Percentiles rank a stretch among this genome's conserved stretches.
Conservation (phyloP, 1,139 yeast species). For the Yamadazyma songkhlaensis region DNA sequence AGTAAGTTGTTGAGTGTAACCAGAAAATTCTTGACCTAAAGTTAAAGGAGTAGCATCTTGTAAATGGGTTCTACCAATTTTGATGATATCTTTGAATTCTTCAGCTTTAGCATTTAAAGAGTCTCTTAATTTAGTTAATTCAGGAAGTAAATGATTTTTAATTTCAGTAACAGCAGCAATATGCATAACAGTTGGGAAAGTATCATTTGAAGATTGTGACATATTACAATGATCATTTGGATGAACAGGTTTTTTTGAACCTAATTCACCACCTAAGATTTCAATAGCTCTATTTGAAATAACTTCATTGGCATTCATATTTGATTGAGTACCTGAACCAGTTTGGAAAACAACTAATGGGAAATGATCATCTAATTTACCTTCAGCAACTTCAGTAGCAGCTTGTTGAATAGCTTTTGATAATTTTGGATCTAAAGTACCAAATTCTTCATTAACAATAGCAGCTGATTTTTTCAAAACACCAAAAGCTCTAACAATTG, state of each 20-base stretch:
- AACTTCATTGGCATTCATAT: constrained; percentile 98
- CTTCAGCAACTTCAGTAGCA: constrained; percentile 91
- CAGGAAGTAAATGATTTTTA: constrained; percentile 70
- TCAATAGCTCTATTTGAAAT: constrained; percentile 98
- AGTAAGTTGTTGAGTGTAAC: constrained; percentile 89
- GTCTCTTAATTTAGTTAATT: constrained; percentile 71
- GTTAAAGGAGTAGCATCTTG: constrained; percentile 99
- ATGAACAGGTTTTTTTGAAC: constrained; percentile 91
- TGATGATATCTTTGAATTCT: constrained; percentile 85
- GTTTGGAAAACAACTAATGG: constrained; percentile 98
- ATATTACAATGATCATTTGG: constrained; percentile 98
- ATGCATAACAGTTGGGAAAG: constrained; percentile 99
- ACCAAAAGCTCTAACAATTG: constrained; percentile 90
- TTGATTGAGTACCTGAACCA: constrained; percentile 97
- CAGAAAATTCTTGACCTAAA: constrained; percentile 96
- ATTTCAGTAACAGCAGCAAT: constrained; percentile 96
- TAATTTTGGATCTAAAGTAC: constrained; percentile 75
- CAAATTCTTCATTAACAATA: constrained; percentile 79
- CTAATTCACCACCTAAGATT: constrained; percentile 84
- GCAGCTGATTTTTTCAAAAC: constrained; percentile 94
- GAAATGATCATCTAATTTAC: constrained; percentile 90
- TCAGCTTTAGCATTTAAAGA: constrained; percentile 72
- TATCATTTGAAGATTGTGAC: constrained; percentile 97
- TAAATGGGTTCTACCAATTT: constrained; percentile 97
- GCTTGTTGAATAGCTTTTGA: constrained; percentile 88